Evolutionary conservation across 2,329 filamentous ascomycete species (phyloP), one percentile per base, ranked within the genome.

Genomic region (Colletotrichum sp.): DNA sequence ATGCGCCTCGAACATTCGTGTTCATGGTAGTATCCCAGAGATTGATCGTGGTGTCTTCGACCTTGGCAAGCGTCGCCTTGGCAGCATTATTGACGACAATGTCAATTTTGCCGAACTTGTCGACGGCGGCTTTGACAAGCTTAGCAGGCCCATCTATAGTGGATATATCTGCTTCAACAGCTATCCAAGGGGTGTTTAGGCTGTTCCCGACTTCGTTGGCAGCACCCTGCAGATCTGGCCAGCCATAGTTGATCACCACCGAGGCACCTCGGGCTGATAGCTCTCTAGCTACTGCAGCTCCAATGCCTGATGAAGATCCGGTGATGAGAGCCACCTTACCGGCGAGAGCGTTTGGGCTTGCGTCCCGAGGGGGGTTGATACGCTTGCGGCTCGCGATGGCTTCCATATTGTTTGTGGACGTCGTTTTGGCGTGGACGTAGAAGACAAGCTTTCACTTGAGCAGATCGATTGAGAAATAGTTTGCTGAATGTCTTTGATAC

Each of bases 251-350:
- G 80, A 90, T 81, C 10, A 88, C 86, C 9, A 89, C 82, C 55
- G 83, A 83, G 38, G 88, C 88, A 61, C 88, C 88, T 16, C 86
- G 85, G 57, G 84, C 82, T 15, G 86, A 82, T 4, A 89, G 82
- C 68, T 88, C 87, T 32, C 81, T 79, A 4, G 85, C 86, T 36
- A 88, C 87, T 36, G 86, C 86, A 13, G 83, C 82, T 28, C 87
- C 88, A 73, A 89, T 88, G 61, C 87, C 88, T 28, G 83, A 85
- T 72, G 80, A 83, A 32, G 83, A 85, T 36, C 86, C 87, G 15
- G 84, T 85, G 36, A 92, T 84, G 18, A 92, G 85, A 7, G 91
- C 88, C 60, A 90, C 88, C 78, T 91, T 90, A 63, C 78, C 80
- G 15, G 28, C 34, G 32, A 71, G 21, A 32, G 64, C 36, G 7